phyloP scores from a whole-genome alignment of 257 asterid species.

The Solanum pimpinellifolium region DNA sequence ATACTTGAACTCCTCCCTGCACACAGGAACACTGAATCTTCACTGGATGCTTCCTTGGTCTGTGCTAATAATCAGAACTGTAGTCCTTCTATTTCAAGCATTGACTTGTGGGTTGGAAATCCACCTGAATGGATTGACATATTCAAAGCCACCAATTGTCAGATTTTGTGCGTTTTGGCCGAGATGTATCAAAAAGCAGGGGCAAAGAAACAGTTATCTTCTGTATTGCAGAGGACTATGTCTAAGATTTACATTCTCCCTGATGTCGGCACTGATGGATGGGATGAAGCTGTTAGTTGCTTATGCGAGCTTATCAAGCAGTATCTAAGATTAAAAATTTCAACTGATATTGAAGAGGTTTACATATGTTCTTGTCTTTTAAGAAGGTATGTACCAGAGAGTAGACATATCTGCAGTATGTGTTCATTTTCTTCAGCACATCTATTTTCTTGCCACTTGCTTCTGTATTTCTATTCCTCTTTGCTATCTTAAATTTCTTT shows the following conservation, averaged over 20 bases:
- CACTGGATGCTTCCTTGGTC: slow-evolving; percentile 24
- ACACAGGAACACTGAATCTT: slow-evolving; percentile 37
- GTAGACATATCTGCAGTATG: neutral
- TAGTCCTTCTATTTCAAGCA: slow-evolving; percentile 12
- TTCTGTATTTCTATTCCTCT: neutral
- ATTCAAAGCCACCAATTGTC: slow-evolving; percentile 39
- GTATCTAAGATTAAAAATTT: slow-evolving; percentile 48
- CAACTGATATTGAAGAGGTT: slow-evolving; percentile 82
- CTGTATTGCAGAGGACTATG: slow-evolving; percentile 43
- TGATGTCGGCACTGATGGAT: slow-evolving; percentile 16
- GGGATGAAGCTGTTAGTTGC: slow-evolving; percentile 32
- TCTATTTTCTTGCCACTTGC: neutral
- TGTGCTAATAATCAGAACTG: slow-evolving; percentile 18
- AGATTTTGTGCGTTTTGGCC: slow-evolving; percentile 35
- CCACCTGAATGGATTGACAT: slow-evolving; percentile 82
- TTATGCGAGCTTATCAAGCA: slow-evolving; percentile 67
- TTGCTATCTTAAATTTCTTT: neutral
- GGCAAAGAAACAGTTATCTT: slow-evolving; percentile 40
- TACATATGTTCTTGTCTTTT: slow-evolving; percentile 52
- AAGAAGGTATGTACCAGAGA: slow-evolving; percentile 36
- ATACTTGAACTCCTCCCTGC: slow-evolving; percentile 62
- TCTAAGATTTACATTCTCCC: slow-evolving; percentile 12
- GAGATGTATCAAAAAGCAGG: slow-evolving; percentile 28
- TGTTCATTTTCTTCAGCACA: neutral
- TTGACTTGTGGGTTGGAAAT: slow-evolving; percentile 62